A percentile compares a stretch with the other conserved stretches of the same genome.
These are phyloP conservation scores for Ogataea ganodermae DNA, from an alignment of 805 yeast genomes.

Conservation along the genomic window DNA sequence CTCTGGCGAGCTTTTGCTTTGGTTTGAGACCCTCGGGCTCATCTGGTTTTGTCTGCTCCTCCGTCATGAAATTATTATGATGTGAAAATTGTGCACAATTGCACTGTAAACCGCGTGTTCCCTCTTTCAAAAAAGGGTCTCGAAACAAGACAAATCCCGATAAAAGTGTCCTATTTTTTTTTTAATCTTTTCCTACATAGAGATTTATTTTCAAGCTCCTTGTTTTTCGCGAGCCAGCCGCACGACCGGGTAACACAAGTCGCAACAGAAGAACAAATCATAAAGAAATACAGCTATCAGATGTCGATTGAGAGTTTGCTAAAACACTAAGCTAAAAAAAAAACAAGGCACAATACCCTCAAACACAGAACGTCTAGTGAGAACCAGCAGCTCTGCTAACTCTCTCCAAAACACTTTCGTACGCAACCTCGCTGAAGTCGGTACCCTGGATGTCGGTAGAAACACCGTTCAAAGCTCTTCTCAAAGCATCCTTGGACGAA, in stretches of 20 bases:
- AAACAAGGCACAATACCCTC: neutral
- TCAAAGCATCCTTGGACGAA: constrained; percentile 95
- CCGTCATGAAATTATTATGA: neutral
- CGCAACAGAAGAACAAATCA: neutral
- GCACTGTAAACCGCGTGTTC: neutral
- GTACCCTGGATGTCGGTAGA: constrained; percentile 97
- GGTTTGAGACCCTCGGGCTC: constrained; percentile 1
- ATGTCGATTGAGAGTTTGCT: neutral
- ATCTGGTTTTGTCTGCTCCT: neutral
- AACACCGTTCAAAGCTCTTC: constrained; percentile 96
- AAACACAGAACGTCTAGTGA: constrained; percentile 37
- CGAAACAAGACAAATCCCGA: constrained; percentile 6
- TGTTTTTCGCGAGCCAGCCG: neutral
- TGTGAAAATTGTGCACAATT: neutral
- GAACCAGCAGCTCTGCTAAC: constrained; percentile 82
- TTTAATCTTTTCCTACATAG: neutral
- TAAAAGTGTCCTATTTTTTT: neutral
- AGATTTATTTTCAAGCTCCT: neutral
- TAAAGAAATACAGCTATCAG: neutral
- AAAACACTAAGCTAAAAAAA: neutral
- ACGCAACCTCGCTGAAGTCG: constrained; percentile 94
- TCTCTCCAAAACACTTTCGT: constrained; percentile 86
- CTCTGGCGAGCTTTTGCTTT: constrained; percentile 42
- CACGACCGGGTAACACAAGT: neutral
- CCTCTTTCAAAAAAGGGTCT: neutral